Conservation (phyloP, 2,329 filamentous ascomycete genomes). For the Claviceps arundinis region DNA sequence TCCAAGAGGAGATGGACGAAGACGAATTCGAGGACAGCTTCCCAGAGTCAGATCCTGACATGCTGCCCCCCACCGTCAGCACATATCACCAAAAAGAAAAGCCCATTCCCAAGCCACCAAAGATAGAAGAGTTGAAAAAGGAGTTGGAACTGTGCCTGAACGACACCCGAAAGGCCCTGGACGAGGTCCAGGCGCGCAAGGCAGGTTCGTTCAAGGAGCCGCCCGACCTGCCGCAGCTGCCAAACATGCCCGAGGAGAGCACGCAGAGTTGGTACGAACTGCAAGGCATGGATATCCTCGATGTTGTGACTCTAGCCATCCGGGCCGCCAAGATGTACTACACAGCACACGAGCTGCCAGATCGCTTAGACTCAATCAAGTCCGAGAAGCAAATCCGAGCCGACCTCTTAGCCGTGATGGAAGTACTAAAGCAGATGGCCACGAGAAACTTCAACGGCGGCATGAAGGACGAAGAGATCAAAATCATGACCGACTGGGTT, state of each 20-base stretch:
- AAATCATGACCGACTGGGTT: constrained; percentile 69
- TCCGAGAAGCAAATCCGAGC: constrained; percentile 74
- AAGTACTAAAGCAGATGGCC: constrained; percentile 84
- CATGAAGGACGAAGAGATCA: constrained; percentile 63
- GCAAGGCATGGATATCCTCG: constrained; percentile 82
- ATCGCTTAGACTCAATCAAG: constrained; percentile 74
- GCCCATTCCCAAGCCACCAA: constrained; percentile 70
- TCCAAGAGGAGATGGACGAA: constrained; percentile 27
- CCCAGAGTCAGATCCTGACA: constrained; percentile 54
- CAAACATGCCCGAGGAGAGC: constrained; percentile 31
- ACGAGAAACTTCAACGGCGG: constrained; percentile 75
- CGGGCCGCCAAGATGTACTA: constrained; percentile 94
- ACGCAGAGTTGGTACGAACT: constrained; percentile 67
- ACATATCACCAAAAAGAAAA: constrained; percentile 84
- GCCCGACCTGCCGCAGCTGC: constrained; percentile 16
- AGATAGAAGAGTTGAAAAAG: constrained; percentile 61
- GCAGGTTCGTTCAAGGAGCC: constrained; percentile 16
- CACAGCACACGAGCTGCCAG: constrained; percentile 77
- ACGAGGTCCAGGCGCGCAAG: constrained; percentile 37
- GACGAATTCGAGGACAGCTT: constrained; percentile 44
- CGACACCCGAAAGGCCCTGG: constrained; percentile 54
- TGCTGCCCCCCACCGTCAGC: constrained; percentile 94
- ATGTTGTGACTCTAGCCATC: constrained; percentile 90
- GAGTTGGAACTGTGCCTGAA: constrained; percentile 54
- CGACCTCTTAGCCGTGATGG: constrained; percentile 75